A percentile compares a stretch with the other conserved stretches of the same genome.
Evolutionary conservation across 2,329 filamentous ascomycete genomes (phyloP).

Genomic region (Aspergillus amoenus): DNA sequence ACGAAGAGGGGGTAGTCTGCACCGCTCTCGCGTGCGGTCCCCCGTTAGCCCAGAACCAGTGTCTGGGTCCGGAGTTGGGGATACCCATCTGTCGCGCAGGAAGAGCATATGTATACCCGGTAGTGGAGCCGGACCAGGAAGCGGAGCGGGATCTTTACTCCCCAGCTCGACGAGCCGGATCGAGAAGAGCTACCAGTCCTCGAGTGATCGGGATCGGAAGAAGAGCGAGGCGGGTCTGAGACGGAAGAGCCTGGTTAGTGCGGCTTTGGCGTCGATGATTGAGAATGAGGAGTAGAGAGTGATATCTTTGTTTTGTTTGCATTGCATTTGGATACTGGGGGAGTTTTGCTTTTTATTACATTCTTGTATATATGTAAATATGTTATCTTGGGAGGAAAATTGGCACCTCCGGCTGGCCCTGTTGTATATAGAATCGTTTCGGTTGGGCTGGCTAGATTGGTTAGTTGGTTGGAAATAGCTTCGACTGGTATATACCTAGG

Average conservation of each 20-base stretch:
- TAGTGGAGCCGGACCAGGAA: slow-evolving; percentile 33
- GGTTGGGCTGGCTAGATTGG: too few relatives aligned
- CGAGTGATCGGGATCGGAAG: slow-evolving; percentile 26
- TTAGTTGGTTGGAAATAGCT: too few relatives aligned
- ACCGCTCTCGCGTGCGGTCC: slow-evolving; percentile 31
- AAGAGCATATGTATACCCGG: slow-evolving; percentile 31
- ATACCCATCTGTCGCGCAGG: slow-evolving; percentile 16
- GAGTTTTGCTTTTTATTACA: too few relatives aligned
- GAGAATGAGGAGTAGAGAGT: slow-evolving; percentile 16
- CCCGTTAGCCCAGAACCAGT: slow-evolving; percentile 9
- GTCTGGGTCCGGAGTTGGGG: background rate
- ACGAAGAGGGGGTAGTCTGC: slow-evolving; percentile 28
- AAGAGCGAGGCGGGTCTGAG: slow-evolving; percentile 37
- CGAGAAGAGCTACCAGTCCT: slow-evolving; percentile 33
- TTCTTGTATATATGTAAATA: too few relatives aligned
- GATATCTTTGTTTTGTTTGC: background rate
- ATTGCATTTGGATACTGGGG: too few relatives aligned
- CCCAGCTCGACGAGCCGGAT: slow-evolving; percentile 25
- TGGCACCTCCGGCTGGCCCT: too few relatives aligned
- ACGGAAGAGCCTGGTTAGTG: slow-evolving; percentile 40
- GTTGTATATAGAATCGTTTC: too few relatives aligned
- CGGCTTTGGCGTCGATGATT: slow-evolving; percentile 37
- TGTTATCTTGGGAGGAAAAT: too few relatives aligned
- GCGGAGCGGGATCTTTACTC: background rate
- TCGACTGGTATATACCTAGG: too few relatives aligned